A percentile compares a stretch with the other conserved stretches of the same genome.
phyloP scores from a whole-genome alignment of 2,329 filamentous ascomycete genomes.

The Grosmannia huntii region DNA sequence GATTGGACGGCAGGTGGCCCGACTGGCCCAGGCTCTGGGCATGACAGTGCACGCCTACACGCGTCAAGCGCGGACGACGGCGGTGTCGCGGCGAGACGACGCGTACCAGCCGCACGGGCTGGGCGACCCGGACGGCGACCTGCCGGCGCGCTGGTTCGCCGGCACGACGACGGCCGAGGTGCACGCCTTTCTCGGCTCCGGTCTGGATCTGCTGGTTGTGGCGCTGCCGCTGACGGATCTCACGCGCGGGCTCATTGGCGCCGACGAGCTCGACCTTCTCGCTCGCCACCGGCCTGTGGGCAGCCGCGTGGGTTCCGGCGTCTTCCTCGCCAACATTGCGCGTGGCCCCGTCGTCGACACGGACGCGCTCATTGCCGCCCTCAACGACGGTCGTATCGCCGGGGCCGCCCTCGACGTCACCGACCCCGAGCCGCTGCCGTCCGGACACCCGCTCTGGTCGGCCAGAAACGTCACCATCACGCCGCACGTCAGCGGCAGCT shows the following conservation, averaged over 20 bases:
- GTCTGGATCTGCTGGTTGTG: slow-evolving; percentile 40
- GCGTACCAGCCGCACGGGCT: slow-evolving; percentile 58
- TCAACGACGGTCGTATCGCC: slow-evolving; percentile 34
- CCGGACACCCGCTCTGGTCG: slow-evolving; percentile 55
- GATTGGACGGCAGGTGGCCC: slow-evolving; percentile 40
- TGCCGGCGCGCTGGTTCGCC: slow-evolving; percentile 39
- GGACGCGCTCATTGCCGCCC: slow-evolving; percentile 38
- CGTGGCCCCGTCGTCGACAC: slow-evolving; percentile 40
- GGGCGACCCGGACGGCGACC: slow-evolving; percentile 34
- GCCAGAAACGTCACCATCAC: slow-evolving; percentile 55
- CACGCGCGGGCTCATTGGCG: slow-evolving; percentile 35
- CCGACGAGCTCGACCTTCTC: slow-evolving; percentile 26
- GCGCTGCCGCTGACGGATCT: slow-evolving; percentile 34
- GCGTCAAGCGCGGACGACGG: slow-evolving; percentile 52
- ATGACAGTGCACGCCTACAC: slow-evolving; percentile 67
- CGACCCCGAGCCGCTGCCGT: slow-evolving; percentile 64
- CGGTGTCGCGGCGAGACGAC: slow-evolving; percentile 48
- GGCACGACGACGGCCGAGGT: slow-evolving; percentile 29
- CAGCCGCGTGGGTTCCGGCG: slow-evolving; percentile 18
- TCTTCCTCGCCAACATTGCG: slow-evolving; percentile 57
- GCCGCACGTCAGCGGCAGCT: slow-evolving; percentile 34
- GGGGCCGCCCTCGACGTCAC: slow-evolving; percentile 70
- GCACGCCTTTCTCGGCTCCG: slow-evolving; percentile 36
- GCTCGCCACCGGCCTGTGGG: slow-evolving; percentile 18
- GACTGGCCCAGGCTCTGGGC: slow-evolving; percentile 50